Conservation (phyloP, 768 basidiomycete genomes). For the Phylloporus arenicola region DNA sequence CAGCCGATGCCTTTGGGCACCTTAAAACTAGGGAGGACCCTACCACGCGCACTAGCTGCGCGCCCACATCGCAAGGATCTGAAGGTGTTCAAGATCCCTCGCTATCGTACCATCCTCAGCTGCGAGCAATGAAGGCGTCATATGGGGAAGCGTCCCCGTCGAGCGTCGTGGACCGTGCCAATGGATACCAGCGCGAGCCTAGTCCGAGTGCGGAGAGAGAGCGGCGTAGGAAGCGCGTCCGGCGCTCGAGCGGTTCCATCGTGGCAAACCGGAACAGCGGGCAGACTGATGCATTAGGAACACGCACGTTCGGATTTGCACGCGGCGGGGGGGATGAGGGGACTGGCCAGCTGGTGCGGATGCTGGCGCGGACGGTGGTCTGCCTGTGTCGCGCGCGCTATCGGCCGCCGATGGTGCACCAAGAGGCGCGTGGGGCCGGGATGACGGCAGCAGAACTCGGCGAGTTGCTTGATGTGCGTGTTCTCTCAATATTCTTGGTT, state of each 20-base stretch:
- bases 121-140: slow-evolving; percentile 2
- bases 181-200: slow-evolving; percentile 11
- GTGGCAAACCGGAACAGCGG: slow-evolving; percentile 7
- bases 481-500: not conserved
- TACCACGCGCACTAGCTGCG: slow-evolving; percentile 14
- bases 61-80: slow-evolving; percentile 5
- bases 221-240: slow-evolving; percentile 26
- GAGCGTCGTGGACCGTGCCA: not conserved
- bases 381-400: slow-evolving; percentile 22
- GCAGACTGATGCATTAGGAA: slow-evolving; percentile 12
- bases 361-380: slow-evolving; percentile 21
- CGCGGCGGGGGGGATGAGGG: slow-evolving; percentile 1
- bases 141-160: slow-evolving; percentile 11
- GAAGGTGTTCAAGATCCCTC: not conserved
- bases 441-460: slow-evolving; percentile 29
- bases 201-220: slow-evolving; percentile 22
- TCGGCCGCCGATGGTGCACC: slow-evolving; percentile 1
- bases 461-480: slow-evolving; percentile 30
- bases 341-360: slow-evolving; percentile 14
- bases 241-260: slow-evolving; percentile 12
- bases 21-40: slow-evolving; percentile 6
- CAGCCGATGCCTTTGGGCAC: not conserved
- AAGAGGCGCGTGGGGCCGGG: slow-evolving; percentile 10
- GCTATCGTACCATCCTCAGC: not conserved
- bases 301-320: slow-evolving; percentile 2